Conservation (phyloP, 2,329 filamentous ascomycete species). For the Colletotrichum noveboracense region DNA sequence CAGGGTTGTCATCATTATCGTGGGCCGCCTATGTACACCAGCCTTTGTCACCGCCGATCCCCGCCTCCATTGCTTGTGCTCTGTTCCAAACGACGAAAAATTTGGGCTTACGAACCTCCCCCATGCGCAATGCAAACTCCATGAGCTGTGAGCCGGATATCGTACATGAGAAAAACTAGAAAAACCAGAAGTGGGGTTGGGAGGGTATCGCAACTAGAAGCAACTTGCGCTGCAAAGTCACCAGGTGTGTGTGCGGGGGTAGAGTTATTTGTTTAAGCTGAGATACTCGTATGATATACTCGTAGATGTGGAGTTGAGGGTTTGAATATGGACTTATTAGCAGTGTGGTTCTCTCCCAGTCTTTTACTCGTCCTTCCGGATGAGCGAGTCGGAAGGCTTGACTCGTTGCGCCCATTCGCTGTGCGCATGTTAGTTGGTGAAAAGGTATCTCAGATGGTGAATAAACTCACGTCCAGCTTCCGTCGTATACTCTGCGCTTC, state of each 20-base stretch:
- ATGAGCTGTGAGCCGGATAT: constrained; percentile 20
- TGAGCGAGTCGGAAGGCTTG: constrained; percentile 65
- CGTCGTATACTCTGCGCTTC: constrained; percentile 84
- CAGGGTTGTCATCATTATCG: constrained; percentile 15
- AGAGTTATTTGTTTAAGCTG: not conserved
- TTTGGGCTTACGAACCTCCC: constrained; percentile 5
- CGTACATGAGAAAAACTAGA: constrained; percentile 21
- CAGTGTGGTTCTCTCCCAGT: constrained; percentile 28
- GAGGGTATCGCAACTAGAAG: constrained; percentile 26
- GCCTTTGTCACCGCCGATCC: not conserved
- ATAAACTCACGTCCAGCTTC: constrained; percentile 89
- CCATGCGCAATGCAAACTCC: constrained; percentile 19
- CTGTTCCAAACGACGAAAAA: constrained; percentile 5
- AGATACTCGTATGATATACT: constrained; percentile 17
- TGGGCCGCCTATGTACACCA: constrained; percentile 21
- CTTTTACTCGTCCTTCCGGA: constrained; percentile 61
- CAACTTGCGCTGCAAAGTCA: constrained; percentile 10
- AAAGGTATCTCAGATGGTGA: not conserved
- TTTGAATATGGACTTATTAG: not conserved
- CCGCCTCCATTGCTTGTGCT: not conserved
- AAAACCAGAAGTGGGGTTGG: constrained; percentile 22
- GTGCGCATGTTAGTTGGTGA: constrained; percentile 21
- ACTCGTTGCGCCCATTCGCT: constrained; percentile 74
- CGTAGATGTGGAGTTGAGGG: constrained; percentile 18
- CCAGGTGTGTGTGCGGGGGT: not conserved